These are phyloP conservation scores for Phytophthora constricta DNA, from an alignment of 352 stramenopile species.

Conservation along the genomic window DNA sequence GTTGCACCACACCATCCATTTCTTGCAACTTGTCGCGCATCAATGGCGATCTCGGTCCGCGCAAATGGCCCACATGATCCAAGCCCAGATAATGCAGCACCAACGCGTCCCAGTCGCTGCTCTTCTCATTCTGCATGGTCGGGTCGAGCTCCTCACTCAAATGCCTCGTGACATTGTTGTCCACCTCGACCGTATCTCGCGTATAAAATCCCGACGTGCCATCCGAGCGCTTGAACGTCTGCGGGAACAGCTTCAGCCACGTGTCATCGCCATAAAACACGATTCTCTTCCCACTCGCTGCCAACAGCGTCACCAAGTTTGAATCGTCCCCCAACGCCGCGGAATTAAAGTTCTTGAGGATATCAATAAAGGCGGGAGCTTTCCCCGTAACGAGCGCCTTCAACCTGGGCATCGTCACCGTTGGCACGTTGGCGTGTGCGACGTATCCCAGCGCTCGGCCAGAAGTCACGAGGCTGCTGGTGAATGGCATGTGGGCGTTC, in stretches of 20 bases:
- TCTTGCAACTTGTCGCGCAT: constrained; percentile 86
- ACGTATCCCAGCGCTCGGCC: constrained; percentile 75
- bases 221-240: constrained; percentile 72
- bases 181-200: constrained; percentile 86
- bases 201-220: constrained; percentile 91
- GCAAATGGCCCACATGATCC: constrained; percentile 86
- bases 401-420: constrained; percentile 89
- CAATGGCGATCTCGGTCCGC: constrained; percentile 74
- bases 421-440: constrained; percentile 82
- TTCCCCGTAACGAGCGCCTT: constrained; percentile 89
- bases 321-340: constrained; percentile 69
- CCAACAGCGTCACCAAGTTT: constrained; percentile 74
- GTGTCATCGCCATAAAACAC: constrained; percentile 93
- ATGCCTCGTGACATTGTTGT: constrained; percentile 88
- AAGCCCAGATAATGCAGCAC: constrained; percentile 89
- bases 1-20: constrained; percentile 80
- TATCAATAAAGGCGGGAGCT: constrained; percentile 89
- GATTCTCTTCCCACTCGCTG: constrained; percentile 51
- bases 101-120: constrained; percentile 83
- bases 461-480: constrained; percentile 50
- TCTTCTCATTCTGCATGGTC: constrained; percentile 62
- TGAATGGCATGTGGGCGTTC: constrained; percentile 75
- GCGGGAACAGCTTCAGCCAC: constrained; percentile 89
- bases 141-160: constrained; percentile 86
- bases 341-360: constrained; percentile 92